phyloP scores from a whole-genome alignment of 2,329 filamentous ascomycete species.

The Colletotrichum sublineola region DNA sequence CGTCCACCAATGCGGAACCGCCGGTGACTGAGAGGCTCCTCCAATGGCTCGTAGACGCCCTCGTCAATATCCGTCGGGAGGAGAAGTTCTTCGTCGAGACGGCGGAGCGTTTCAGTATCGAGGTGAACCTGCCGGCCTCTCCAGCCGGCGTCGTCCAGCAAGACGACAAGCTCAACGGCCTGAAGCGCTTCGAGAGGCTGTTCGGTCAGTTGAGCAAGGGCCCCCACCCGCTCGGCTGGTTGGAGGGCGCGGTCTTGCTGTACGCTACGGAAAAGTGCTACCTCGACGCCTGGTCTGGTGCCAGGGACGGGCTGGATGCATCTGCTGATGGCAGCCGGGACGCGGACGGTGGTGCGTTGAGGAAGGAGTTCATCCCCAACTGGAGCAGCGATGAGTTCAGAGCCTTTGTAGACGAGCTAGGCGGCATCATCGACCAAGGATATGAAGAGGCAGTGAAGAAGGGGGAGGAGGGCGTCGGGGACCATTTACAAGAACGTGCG shows the following conservation, averaged over 20 bases:
- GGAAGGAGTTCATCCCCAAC: slow-evolving; percentile 75
- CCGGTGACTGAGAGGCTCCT: slow-evolving; percentile 59
- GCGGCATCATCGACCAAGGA: slow-evolving; percentile 66
- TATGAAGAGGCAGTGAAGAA: slow-evolving; percentile 56
- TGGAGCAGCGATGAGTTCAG: slow-evolving; percentile 75
- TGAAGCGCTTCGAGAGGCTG: slow-evolving; percentile 59
- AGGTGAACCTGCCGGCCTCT: slow-evolving; percentile 55
- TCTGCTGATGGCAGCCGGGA: slow-evolving; percentile 53
- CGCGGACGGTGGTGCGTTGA: slow-evolving; percentile 73
- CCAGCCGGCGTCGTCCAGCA: slow-evolving; percentile 44
- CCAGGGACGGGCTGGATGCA: slow-evolving; percentile 53
- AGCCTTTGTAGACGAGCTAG: slow-evolving; percentile 69
- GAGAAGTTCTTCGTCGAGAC: slow-evolving; percentile 77
- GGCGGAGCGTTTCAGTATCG: slow-evolving; percentile 70
- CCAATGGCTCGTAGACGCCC: slow-evolving; percentile 72
- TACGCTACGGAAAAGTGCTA: slow-evolving; percentile 82
- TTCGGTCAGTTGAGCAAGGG: slow-evolving; percentile 65
- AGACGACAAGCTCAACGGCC: slow-evolving; percentile 55
- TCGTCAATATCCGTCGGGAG: slow-evolving; percentile 76
- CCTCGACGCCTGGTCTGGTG: slow-evolving; percentile 70
- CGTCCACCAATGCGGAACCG: slow-evolving; percentile 37
- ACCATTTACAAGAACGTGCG: slow-evolving; percentile 54
- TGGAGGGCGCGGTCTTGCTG: slow-evolving; percentile 80
- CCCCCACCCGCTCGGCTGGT: slow-evolving; percentile 61
- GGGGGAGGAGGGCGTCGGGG: slow-evolving; percentile 49